A percentile compares a stretch with the other conserved stretches of the same genome.
phyloP scores from a whole-genome alignment of 208 protist genomes.

The Naegleria lovaniensis region DNA sequence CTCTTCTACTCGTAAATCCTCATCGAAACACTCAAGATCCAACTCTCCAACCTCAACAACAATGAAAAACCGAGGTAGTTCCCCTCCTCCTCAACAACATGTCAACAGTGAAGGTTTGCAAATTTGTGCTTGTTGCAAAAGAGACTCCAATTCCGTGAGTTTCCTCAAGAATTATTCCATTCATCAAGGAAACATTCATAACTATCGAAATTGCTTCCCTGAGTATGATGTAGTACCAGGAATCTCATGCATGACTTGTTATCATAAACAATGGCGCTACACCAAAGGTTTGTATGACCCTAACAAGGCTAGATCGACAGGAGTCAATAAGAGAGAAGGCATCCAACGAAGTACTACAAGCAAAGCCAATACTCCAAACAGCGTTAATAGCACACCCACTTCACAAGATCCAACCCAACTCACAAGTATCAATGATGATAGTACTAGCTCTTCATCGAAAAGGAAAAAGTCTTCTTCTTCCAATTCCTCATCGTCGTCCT shows the following conservation, averaged over 20 bases:
- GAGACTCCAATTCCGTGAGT: neutral
- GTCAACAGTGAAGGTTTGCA: neutral
- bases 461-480: neutral
- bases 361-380: too few species aligned
- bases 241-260: constrained; percentile 5
- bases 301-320: neutral
- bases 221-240: neutral
- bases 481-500: neutral
- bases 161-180: neutral
- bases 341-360: neutral
- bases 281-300: neutral
- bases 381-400: too few species aligned
- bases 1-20: too few species aligned
- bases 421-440: neutral
- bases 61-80: too few species aligned
- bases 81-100: too few species aligned
- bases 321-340: neutral
- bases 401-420: neutral
- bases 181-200: neutral
- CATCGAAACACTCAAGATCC: too few species aligned
- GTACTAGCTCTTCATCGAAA: neutral
- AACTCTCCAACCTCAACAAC: too few species aligned
- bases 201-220: neutral
- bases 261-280: neutral
- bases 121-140: neutral